Evolutionary conservation across 108 stramenopile genomes (phyloP), one percentile per base, ranked within the genome.

Genomic region (Pseudonitzschia delicatissima): DNA sequence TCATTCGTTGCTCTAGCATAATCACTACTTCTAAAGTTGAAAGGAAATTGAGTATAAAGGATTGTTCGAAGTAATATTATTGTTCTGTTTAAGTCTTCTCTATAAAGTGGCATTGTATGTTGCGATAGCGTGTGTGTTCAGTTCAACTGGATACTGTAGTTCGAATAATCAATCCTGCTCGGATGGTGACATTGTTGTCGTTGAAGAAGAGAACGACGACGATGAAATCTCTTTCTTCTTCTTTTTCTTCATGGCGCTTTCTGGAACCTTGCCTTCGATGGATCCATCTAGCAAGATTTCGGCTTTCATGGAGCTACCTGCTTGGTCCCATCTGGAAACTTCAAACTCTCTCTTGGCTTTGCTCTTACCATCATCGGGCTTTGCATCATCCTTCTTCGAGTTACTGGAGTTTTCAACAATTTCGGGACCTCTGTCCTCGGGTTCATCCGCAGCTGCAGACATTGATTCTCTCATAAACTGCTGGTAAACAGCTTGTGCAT

Each of bases 201-300:
- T 27, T 23, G 25, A 13, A 6, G 7, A 17, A 6, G 47, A 23
- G 9, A 23, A 48, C 20, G 55, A 29, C 12, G 55, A 26, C 21
- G 39, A 40, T 61, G 50, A 51, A 51, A 28, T 32, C 31, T 11
- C 27, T 25, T 59, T 59, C 21, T 37, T 49, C 55, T 76, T 77
- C 67, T 62, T 48, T 29, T 77, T 82, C 39, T 77, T 77, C 80
- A 83, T 81, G 35, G 67, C 66, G 6, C 71, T 59, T 12, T 64
- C 40, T 13, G 86, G 82, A 17, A 87, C 67, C 42, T 78, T 82
- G 23, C 82, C 83, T 77, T 88, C 87, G 51, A 88, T 84, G 15
- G 80, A 76, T 1, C 91, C 85, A 32, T 92, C 76, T 61, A 92
- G 62, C 86, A 87, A 89, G n/a, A 92, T 87, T 66, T 89, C 91